Base-by-base conservation (phyloP, 768 basidiomycete genomes). In the Clavulina sp. region DNA sequence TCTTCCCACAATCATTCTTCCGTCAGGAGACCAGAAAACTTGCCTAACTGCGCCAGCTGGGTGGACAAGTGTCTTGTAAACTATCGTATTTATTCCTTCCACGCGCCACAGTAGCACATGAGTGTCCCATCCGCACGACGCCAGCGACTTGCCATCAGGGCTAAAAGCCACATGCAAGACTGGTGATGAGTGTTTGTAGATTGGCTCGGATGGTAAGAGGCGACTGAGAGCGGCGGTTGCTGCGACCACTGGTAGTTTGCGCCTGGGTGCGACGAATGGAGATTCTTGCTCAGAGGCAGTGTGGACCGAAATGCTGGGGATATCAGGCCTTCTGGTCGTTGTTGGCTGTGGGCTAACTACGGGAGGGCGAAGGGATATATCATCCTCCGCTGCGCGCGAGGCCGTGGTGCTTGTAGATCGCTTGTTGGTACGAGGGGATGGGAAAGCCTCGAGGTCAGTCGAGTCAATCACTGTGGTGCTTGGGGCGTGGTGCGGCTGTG, bases 81-180 rank as follows among this genome's bases (percentile, higher is more conserved):
- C 66, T n/a, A n/a, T n/a, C 18, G 66, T 63, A 54, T 78, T 74
- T 7, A 74, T 71, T 51, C 76, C 73, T 3, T 30, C 51, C 30
- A 50, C 57, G 23, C 16, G n/a, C 36, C 32, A 29, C 3, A 44
- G 6, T 33, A 54, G 52, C 29, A 24, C 47, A n/a, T 49, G 13
- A 6, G 40, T 6, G 33, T 65, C 28, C 47, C 58, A 78, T 74
- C 80, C 80, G 23, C 80, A 81, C 3, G 81, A 84, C 2, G 81
- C 83, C 57, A 85, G 60, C 59, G 73, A 81, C 60, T 71, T 77
- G 21, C 83, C 83, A 61, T 84, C 75, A 1, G 81, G 81, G 1
- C 80, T 82, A 65, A 84, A 85, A 60, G 82, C 76, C 59, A 85
- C 61, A 62, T 83, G 79, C 51, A 77, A 63, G 16, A 85, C 81